Base-by-base conservation (phyloP, 2,329 filamentous ascomycete species). In the Aspergillus fructus region DNA sequence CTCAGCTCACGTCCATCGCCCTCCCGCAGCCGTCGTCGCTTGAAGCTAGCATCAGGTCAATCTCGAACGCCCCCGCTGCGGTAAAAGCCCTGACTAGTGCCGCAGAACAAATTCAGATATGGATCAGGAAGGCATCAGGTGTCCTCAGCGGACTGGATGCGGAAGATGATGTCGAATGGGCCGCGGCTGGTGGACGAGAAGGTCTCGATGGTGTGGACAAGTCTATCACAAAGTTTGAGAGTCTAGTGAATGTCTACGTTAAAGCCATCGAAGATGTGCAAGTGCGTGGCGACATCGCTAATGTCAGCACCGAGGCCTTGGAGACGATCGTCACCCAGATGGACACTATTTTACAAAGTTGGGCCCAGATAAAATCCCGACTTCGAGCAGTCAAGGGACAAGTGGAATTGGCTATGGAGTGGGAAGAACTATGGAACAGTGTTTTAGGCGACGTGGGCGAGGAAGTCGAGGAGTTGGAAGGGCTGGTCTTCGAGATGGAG, bases 121-220 rank as follows among this genome's bases (percentile, higher is more conserved):
- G 94, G 94, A 96, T 97, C 69, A 84, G 85, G 62, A 97, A 97
- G 73, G 93, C 93, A 0, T 89, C 89, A 0, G 91, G 96, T 67
- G 93, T 97, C 33, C 86, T 99, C 53, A 85, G 85, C 54, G 93
- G 93, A 5, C 79, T 99, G 42, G 92, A 97, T 72, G 92, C 93
- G 53, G 93, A 97, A 62, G 94, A 97, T 72, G 94, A 99, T 70
- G 92, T 97, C 15, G 93, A 97, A 74, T 99, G 94, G 94, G 93
- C 85, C 8, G 85, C 94, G 2, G 93, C 93, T 2, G 94, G 91
- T 52, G 94, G 94, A 30, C 71, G 79, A 59, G 75, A 80, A 58
- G 78, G 78, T 8, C 61, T 81, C 37, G 78, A 78, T 12, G 84
- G 85, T 54, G 84, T 87, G 3, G 84, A 88, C 62, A 79, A 79